Evolutionary conservation across 2,329 filamentous ascomycete species (phyloP).

Genomic region (Cadophora sp.): DNA sequence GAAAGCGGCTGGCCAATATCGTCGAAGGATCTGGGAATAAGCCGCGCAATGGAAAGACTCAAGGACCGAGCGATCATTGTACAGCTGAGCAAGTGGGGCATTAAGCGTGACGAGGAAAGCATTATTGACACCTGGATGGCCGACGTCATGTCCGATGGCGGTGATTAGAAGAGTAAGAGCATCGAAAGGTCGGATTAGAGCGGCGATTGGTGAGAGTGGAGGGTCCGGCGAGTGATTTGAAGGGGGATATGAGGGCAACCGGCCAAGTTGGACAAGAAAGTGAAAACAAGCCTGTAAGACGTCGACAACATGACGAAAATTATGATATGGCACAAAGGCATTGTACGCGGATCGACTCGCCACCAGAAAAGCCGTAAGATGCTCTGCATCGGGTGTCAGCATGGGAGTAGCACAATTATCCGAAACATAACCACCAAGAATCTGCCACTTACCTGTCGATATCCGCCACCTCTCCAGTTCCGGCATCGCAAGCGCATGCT

Average conservation of each 20-base stretch:
- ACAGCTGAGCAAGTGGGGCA: slow-evolving; percentile 90
- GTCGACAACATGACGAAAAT: slow-evolving; percentile 96
- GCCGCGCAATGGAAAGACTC: slow-evolving; percentile 98
- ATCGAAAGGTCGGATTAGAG: slow-evolving; percentile 84
- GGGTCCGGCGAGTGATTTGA: slow-evolving; percentile 24
- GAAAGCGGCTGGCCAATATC: slow-evolving; percentile 88
- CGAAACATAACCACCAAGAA: slow-evolving; percentile 35
- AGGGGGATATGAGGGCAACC: slow-evolving; percentile 70
- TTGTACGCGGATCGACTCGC: slow-evolving; percentile 96
- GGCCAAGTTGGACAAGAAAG: slow-evolving; percentile 83
- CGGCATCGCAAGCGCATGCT: slow-evolving; percentile 83
- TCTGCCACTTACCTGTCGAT: slow-evolving; percentile 67
- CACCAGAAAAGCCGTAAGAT: slow-evolving; percentile 84
- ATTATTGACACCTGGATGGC: slow-evolving; percentile 97
- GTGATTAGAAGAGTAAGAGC: slow-evolving; percentile 88
- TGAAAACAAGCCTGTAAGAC: slow-evolving; percentile 93
- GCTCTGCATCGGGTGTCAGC: slow-evolving; percentile 63
- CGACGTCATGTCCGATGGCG: slow-evolving; percentile 97
- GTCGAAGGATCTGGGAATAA: slow-evolving; percentile 91
- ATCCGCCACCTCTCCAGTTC: slow-evolving; percentile 84
- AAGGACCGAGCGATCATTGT: slow-evolving; percentile 95
- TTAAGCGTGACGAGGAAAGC: slow-evolving; percentile 93
- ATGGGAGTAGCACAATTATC: slow-evolving; percentile 40
- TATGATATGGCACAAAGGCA: slow-evolving; percentile 95
- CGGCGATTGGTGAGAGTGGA: slow-evolving; percentile 68